Evolutionary conservation across 768 basidiomycete genomes (phyloP).

Genomic region (Mrakia blollopis): DNA sequence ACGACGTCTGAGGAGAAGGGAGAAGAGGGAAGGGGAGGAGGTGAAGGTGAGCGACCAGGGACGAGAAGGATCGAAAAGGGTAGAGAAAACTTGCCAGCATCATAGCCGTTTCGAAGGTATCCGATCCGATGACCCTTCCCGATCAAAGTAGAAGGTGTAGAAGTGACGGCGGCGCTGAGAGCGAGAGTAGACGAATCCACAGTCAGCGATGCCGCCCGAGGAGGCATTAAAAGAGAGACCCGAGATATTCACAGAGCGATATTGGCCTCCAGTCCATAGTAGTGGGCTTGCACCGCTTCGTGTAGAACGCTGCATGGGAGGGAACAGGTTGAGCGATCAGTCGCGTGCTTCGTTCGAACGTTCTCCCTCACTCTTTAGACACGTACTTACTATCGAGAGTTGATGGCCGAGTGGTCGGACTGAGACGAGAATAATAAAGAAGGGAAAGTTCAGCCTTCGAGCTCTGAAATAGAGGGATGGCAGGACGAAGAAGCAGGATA

Average conservation of each 20-base stretch:
- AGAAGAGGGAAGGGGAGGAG: not conserved
- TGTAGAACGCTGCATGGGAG: not conserved
- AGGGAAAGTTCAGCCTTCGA: not conserved
- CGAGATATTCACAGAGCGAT: not conserved
- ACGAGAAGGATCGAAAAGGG: constrained; percentile 49
- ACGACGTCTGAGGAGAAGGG: constrained; percentile 58
- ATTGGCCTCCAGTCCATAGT: constrained; percentile 59
- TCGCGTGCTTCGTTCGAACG: no score
- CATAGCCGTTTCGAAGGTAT: constrained; percentile 62
- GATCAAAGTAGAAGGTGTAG: constrained; percentile 64
- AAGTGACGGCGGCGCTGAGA: constrained; percentile 45
- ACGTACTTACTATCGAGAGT: no score
- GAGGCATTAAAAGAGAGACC: no score
- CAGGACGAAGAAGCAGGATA: not conserved
- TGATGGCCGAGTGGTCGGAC: constrained; percentile 45
- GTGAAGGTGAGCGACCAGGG: not conserved
- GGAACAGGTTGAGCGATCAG: no score
- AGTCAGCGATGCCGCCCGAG: no score
- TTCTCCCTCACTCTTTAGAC: no score
- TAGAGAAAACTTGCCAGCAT: constrained; percentile 50
- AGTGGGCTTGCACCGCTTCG: constrained; percentile 46
- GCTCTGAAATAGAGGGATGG: not conserved
- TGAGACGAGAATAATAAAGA: not conserved
- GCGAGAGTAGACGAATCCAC: no score
- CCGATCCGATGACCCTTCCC: constrained; percentile 74